Percentiles rank a stretch among this genome's conserved stretches.
These are phyloP conservation scores for Tetracladium setigerum DNA, from an alignment of 495 filamentous ascomycete genomes.

Conservation along the genomic window DNA sequence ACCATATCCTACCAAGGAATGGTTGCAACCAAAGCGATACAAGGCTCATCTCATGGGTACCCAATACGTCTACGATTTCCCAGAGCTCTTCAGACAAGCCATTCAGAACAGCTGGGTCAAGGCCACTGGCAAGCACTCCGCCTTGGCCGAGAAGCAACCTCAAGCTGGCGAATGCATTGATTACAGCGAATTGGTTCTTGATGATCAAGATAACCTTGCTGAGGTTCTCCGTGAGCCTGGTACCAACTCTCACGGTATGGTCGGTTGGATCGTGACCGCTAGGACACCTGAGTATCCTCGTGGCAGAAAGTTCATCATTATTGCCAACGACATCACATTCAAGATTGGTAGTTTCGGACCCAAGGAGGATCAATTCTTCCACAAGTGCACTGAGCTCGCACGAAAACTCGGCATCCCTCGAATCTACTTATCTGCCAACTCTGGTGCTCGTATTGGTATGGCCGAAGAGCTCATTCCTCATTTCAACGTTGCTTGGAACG, in stretches of 20 bases:
- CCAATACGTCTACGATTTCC: constrained; percentile 99
- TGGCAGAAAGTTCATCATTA: constrained; percentile 86
- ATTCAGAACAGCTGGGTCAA: constrained; percentile 92
- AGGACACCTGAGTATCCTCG: constrained; percentile 95
- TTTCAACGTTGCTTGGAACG: constrained; percentile 95
- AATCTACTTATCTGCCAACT: constrained; percentile 98
- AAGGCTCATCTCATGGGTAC: constrained; percentile 99
- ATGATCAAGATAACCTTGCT: constrained; percentile 84
- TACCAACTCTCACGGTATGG: constrained; percentile 95
- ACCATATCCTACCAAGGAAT: constrained; percentile 96
- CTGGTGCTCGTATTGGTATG: constrained; percentile 96
- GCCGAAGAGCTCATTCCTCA: constrained; percentile 95
- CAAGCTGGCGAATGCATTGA: constrained; percentile 87
- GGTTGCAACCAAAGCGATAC: constrained; percentile 97
- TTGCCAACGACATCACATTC: constrained; percentile 98
- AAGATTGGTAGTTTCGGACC: constrained; percentile 98
- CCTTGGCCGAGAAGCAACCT: constrained; percentile 73
- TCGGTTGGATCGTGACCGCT: constrained; percentile 95
- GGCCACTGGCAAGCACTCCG: constrained; percentile 59
- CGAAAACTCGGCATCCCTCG: constrained; percentile 89
- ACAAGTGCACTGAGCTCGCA: constrained; percentile 95
- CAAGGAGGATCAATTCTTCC: constrained; percentile 94
- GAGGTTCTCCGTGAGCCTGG: constrained; percentile 93
- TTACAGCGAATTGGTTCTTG: constrained; percentile 86
- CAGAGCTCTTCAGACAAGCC: constrained; percentile 96